These are phyloP conservation scores for Vigna nakashimae DNA, from an alignment of 306 rosid genomes.

Conservation along the genomic window DNA sequence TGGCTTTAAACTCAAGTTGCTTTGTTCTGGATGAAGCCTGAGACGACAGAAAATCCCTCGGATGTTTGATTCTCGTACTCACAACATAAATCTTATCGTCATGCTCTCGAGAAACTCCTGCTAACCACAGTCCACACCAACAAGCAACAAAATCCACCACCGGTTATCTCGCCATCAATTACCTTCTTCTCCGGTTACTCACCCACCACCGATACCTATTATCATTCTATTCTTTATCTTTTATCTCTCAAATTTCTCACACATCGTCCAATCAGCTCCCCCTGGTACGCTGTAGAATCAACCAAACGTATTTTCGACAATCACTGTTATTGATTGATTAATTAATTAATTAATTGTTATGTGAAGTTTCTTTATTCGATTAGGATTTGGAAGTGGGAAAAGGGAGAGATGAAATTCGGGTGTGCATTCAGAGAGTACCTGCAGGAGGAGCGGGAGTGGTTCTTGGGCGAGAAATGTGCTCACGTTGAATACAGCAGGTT, in stretches of 20 bases:
- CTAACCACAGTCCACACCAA: background rate
- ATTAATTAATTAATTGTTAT: background rate
- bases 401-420: constrained; percentile 74
- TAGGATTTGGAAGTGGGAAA: constrained; percentile 48
- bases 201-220: background rate
- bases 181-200: constrained; percentile 20
- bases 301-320: background rate
- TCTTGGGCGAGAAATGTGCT: constrained; percentile 63
- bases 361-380: background rate
- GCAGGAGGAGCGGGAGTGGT: constrained; percentile 62
- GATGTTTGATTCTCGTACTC: background rate
- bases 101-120: background rate
- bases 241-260: background rate
- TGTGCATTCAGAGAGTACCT: constrained; percentile 68
- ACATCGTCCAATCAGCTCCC: background rate
- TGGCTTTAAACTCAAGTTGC: constrained; percentile 30
- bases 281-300: constrained; percentile 16
- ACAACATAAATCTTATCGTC: background rate
- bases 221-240: background rate
- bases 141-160: background rate
- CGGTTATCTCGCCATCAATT: background rate
- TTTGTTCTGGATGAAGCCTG: background rate
- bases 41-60: background rate
- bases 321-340: background rate
- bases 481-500: constrained; percentile 76